phyloP scores from a whole-genome alignment of 768 basidiomycete genomes.

The Phaffia tasmanica region DNA sequence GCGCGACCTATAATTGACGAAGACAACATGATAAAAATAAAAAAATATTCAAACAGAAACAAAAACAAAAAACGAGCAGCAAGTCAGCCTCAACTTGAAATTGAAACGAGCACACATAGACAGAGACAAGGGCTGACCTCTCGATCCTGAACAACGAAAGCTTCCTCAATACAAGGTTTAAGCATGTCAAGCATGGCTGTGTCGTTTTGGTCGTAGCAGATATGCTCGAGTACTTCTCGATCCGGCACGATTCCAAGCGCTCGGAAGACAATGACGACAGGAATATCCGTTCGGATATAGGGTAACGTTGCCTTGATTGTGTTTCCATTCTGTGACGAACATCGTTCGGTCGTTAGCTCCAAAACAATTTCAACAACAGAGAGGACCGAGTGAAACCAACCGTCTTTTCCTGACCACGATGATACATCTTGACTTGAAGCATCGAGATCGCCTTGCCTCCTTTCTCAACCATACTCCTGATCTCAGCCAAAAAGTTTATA shows the following conservation, averaged over 20 bases:
- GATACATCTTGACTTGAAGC: conserved; percentile 96
- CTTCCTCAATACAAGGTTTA: conserved; percentile 96
- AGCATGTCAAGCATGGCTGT: conserved; percentile 94
- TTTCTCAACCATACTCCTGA: conserved; percentile 92
- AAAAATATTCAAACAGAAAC: not conserved
- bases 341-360: not conserved
- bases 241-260: conserved; percentile 95
- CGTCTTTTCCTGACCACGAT: conserved; percentile 74
- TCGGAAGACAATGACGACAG: conserved; percentile 97
- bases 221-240: conserved; percentile 92
- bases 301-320: conserved; percentile 96
- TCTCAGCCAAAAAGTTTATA: conserved; percentile 89
- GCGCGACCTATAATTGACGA: conserved; percentile 47
- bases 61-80: not conserved
- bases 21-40: not conserved
- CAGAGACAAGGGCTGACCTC: conserved; percentile 48
- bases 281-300: conserved; percentile 96
- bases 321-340: conserved; percentile 54
- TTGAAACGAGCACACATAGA: not conserved
- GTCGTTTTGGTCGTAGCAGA: conserved; percentile 96
- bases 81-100: not conserved
- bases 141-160: conserved; percentile 94
- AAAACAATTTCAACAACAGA: not conserved
- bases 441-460: conserved; percentile 96
- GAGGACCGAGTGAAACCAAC: conserved; percentile 44